phyloP scores from a whole-genome alignment of 495 filamentous ascomycete species.

The Talaromyces proteolyticus region DNA sequence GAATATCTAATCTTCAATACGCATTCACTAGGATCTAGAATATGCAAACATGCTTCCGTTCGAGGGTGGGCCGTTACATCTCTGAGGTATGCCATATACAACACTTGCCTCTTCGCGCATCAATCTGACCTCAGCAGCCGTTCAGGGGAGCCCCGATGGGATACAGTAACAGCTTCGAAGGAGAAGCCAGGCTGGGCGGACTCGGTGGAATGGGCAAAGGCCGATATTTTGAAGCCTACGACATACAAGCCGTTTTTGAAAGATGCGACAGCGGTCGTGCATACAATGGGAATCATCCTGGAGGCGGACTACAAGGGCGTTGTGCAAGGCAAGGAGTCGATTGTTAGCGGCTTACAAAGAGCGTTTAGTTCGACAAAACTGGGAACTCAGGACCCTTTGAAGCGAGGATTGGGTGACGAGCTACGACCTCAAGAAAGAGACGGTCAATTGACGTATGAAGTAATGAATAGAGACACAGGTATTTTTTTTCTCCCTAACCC shows the following conservation, averaged over 20 bases:
- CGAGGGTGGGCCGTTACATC: conserved; percentile 87
- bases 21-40: conserved; percentile 58
- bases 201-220: conserved; percentile 78
- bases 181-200: conserved; percentile 74
- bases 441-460: conserved; percentile 88
- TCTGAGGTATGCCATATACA: conserved; percentile 56
- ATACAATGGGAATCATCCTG: conserved; percentile 91
- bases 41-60: conserved; percentile 80
- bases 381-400: conserved; percentile 63
- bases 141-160: conserved; percentile 84
- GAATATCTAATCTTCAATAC: neutral
- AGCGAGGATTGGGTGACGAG: conserved; percentile 47
- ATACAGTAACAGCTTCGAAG: conserved; percentile 63
- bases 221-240: conserved; percentile 75
- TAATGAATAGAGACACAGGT: conserved; percentile 92
- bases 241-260: conserved; percentile 68
- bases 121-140: no score
- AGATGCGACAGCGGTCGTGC: conserved; percentile 77
- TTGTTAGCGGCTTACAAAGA: conserved; percentile 64
- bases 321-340: conserved; percentile 70
- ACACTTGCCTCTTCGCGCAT: no score
- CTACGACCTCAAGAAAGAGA: conserved; percentile 58
- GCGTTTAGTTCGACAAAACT: conserved; percentile 66
- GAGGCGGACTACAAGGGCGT: conserved; percentile 98
- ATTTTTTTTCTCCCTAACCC: conserved; percentile 1